Base-by-base conservation (phyloP, 495 filamentous ascomycete genomes). In the Penicillium lagena region DNA sequence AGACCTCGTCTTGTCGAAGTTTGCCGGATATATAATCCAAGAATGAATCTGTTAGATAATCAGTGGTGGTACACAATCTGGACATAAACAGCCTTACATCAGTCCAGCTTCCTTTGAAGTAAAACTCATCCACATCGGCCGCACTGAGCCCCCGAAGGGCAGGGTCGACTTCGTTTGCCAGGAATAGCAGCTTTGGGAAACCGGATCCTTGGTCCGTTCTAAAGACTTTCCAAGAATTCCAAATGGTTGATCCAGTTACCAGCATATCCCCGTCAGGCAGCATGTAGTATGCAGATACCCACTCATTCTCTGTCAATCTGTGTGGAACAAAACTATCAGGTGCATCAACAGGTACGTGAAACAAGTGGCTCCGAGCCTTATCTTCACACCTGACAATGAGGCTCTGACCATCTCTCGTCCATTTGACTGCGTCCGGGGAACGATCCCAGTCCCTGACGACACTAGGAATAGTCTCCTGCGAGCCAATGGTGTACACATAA, bases 21-120 rank as follows among this genome's bases (percentile, higher is more conserved):
- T 56, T 39, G 60, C 52, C 9, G 75, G 75, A 33, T 73, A 63
- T 33, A 68, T 51, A 10, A 76, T 59, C 67, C 68, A 79, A 10
- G 75, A 61, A 30, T 80, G 77, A 43, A 81, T 63, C 61, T 66
- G 40, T 9, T 9, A n/a, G 10, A 15, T 1, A 22, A 54, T 29
- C 5, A 31, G 22, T 14, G 11, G 9, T 12, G 30, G 11, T 14
- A 28, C 17, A 12, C 30, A 1, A 11, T 27, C 6, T 12, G 13
- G 1, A n/a, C 44, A 4, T 22, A 17, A 8, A 10, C 11, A 27
- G n/a, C 51, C 56, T 12, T 51, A 67, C 61, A 22, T 67, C 50
- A 8, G 67, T 66, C 49, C 48, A 65, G 47, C 63, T 67, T 28
- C 64, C 65, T 29, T 61, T 27, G 40, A 47, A 68, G 34, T 54